Evolutionary conservation across 2,329 filamentous ascomycete species (phyloP).

Genomic region (Cercospora berteroae): DNA sequence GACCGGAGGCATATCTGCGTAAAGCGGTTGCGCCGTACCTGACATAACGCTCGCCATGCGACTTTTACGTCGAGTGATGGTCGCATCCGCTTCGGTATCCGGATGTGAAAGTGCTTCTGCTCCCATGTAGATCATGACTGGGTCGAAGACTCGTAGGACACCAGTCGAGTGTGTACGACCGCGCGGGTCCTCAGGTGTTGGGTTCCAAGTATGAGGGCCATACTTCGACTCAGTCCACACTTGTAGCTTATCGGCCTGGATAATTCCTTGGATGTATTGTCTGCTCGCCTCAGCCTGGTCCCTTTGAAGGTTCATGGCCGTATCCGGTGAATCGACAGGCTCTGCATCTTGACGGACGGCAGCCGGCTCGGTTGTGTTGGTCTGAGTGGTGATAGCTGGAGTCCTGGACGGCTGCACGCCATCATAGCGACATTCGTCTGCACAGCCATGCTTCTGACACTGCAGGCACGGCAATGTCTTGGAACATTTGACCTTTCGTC

Average conservation of each 20-base stretch:
- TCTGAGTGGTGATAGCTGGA: neutral
- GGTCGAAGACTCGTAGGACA: conserved; percentile 8
- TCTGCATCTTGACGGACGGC: neutral
- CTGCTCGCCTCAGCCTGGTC: neutral
- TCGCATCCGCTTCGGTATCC: neutral
- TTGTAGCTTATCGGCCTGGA: neutral
- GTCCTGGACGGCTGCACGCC: conserved; percentile 1
- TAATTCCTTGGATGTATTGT: neutral
- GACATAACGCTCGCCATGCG: neutral
- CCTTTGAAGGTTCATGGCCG: neutral
- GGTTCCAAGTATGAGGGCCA: neutral
- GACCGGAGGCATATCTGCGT: conserved; percentile 10
- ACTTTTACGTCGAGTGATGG: neutral
- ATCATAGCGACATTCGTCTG: conserved; percentile 18
- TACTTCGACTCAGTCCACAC: neutral
- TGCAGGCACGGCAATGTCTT: conserved; percentile 17
- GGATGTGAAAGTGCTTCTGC: neutral
- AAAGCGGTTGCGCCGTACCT: conserved; percentile 7
- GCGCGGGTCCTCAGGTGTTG: neutral
- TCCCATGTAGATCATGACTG: conserved; percentile 14
- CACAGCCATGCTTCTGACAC: conserved; percentile 16
- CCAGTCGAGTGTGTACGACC: conserved; percentile 13
- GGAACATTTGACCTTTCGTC: conserved; percentile 18
- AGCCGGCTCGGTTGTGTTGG: neutral
- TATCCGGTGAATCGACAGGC: neutral